These are phyloP conservation scores for Hypericum androsaemum DNA, from an alignment of 345 rosid species.

Conservation along the genomic window DNA sequence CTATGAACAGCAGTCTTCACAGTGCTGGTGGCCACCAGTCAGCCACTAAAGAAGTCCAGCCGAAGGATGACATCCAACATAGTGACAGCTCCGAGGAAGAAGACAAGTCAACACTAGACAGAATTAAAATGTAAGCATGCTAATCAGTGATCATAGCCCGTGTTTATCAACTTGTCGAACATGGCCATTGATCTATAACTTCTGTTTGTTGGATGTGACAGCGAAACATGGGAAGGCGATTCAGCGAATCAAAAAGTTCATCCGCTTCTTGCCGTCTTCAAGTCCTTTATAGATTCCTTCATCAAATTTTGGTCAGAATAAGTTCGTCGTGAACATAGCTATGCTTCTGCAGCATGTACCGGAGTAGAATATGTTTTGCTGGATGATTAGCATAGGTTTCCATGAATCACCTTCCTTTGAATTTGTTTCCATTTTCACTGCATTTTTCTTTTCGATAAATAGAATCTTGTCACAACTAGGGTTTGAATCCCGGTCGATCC, in stretches of 20 bases:
- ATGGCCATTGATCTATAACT: background rate
- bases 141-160: background rate
- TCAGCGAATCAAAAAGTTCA: constrained; percentile 21
- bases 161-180: background rate
- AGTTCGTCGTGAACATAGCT: background rate
- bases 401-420: no score
- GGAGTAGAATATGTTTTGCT: no score
- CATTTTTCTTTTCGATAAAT: no score
- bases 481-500: no score
- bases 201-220: constrained; percentile 21
- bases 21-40: constrained; percentile 5
- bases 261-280: constrained; percentile 43
- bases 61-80: constrained; percentile 20
- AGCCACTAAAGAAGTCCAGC: constrained; percentile 12
- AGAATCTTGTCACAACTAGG: no score
- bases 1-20: constrained; percentile 7
- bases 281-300: constrained; percentile 45
- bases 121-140: constrained; percentile 64
- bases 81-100: constrained; percentile 24
- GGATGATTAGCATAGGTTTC: no score
- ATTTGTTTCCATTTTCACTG: no score
- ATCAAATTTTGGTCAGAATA: constrained; percentile 74
- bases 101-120: constrained; percentile 42
- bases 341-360: no score
- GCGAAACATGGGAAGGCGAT: constrained; percentile 66